Percentiles rank a stretch among this genome's conserved stretches.
These are phyloP conservation scores for Quercus lobata DNA, from an alignment of 331 rosid genomes.

Conservation along the genomic window DNA sequence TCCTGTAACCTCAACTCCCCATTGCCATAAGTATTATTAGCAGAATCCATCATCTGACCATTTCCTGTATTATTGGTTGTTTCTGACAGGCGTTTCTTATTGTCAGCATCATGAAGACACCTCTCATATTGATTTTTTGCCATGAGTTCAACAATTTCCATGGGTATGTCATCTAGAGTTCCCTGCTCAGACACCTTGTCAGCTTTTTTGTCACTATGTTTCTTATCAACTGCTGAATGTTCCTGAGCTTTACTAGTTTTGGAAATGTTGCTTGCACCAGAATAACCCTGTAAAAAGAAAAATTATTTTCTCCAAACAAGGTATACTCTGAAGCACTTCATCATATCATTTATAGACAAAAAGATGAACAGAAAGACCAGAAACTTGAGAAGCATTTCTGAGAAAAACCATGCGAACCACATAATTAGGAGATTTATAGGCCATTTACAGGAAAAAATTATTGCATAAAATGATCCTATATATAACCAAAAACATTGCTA, in stretches of 20 bases:
- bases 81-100: constrained; percentile 29
- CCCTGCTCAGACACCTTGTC: constrained; percentile 52
- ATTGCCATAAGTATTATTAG: constrained; percentile 18
- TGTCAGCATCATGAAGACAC: constrained; percentile 54
- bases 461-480: too few relatives aligned
- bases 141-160: constrained; percentile 95
- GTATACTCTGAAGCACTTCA: not conserved
- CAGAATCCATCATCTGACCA: constrained; percentile 33
- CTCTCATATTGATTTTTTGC: constrained; percentile 89
- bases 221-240: constrained; percentile 31
- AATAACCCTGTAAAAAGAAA: constrained; percentile 51
- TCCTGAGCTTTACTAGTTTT: constrained; percentile 41
- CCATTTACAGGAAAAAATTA: not conserved
- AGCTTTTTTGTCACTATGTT: constrained; percentile 35
- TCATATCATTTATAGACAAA: not conserved
- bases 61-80: constrained; percentile 43
- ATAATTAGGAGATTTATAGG: not conserved
- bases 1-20: constrained; percentile 38
- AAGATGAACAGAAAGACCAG: not conserved
- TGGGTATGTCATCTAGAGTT: constrained; percentile 72
- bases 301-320: constrained; percentile 13
- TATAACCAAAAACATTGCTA: not conserved
- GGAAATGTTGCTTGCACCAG: constrained; percentile 39
- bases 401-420: not conserved
- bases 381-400: not conserved